A percentile compares a stretch with the other conserved stretches of the same genome.
Conservation (phyloP, 2,329 filamentous ascomycete species). For the Dryadomyces sulphureus region DNA sequence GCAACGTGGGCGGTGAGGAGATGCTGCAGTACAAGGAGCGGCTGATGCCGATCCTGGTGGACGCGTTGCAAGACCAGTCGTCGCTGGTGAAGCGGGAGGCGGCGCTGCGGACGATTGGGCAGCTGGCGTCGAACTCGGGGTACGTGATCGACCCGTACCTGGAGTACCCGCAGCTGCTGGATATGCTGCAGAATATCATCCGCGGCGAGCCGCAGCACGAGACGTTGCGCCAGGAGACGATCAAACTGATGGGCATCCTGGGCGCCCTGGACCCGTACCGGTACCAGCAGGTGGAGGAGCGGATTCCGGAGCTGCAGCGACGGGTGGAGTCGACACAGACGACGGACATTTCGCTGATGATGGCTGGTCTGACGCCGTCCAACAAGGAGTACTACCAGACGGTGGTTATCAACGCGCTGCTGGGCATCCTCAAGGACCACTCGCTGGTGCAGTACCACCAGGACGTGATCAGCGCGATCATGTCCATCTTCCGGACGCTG, state of each 20-base stretch:
- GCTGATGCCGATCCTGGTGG: slow-evolving; percentile 89
- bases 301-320: slow-evolving; percentile 65
- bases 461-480: slow-evolving; percentile 89
- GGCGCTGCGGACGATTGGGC: slow-evolving; percentile 76
- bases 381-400: slow-evolving; percentile 98
- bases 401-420: slow-evolving; percentile 88
- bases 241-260: slow-evolving; percentile 89
- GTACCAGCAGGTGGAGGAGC: slow-evolving; percentile 81
- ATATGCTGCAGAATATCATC: slow-evolving; percentile 86
- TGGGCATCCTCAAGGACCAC: slow-evolving; percentile 81
- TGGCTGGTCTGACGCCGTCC: slow-evolving; percentile 90
- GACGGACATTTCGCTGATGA: slow-evolving; percentile 93
- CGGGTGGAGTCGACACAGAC: slow-evolving; percentile 49
- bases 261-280: slow-evolving; percentile 93
- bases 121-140: slow-evolving; percentile 87
- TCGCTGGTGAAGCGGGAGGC: slow-evolving; percentile 83
- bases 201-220: slow-evolving; percentile 77
- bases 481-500: slow-evolving; percentile 95
- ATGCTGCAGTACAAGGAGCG: slow-evolving; percentile 85
- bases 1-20: slow-evolving; percentile 83
- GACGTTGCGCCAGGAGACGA: slow-evolving; percentile 78
- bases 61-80: slow-evolving; percentile 85
- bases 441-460: slow-evolving; percentile 87
- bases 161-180: slow-evolving; percentile 86
- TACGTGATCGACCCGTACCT: slow-evolving; percentile 96